phyloP scores from a whole-genome alignment of 495 filamentous ascomycete genomes.

The Neurospora pannonica region DNA sequence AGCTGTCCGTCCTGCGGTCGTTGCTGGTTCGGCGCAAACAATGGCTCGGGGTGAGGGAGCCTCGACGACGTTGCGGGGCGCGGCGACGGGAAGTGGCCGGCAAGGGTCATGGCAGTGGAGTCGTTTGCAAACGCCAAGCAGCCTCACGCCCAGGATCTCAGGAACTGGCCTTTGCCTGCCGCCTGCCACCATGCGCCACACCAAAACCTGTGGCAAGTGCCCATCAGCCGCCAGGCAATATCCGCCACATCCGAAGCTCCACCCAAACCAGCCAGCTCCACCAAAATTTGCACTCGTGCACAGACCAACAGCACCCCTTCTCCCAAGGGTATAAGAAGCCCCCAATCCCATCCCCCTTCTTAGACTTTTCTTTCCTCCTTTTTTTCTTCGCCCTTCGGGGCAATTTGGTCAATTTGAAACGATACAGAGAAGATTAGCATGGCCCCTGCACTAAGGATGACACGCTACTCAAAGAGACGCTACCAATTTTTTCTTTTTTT shows the following conservation, averaged over 20 bases:
- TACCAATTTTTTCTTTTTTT: slow-evolving; percentile 78
- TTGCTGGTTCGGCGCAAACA: not conserved
- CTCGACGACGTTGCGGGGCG: not conserved
- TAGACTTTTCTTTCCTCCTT: slow-evolving; percentile 12
- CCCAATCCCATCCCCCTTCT: not conserved
- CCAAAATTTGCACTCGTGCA: slow-evolving; percentile 13
- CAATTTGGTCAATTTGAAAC: slow-evolving; percentile 33
- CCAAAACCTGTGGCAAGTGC: not conserved
- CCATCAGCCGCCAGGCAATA: not conserved
- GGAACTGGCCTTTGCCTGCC: not conserved
- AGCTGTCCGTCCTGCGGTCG: not conserved
- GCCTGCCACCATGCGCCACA: not conserved
- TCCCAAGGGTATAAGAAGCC: slow-evolving; percentile 4
- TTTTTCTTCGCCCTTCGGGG: slow-evolving; percentile 21
- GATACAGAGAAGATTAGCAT: slow-evolving; percentile 93
- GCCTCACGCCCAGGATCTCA: not conserved
- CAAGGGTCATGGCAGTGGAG: not conserved
- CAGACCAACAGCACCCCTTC: not conserved
- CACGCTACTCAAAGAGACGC: slow-evolving; percentile 98
- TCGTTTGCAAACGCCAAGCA: not conserved
- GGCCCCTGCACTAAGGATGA: slow-evolving; percentile 99
- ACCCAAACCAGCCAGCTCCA: not conserved
- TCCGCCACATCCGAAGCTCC: not conserved
- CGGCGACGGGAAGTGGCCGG: not conserved
- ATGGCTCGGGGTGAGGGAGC: not conserved